Base-by-base conservation (phyloP, 495 filamentous ascomycete species). In the Apodospora peruviana region DNA sequence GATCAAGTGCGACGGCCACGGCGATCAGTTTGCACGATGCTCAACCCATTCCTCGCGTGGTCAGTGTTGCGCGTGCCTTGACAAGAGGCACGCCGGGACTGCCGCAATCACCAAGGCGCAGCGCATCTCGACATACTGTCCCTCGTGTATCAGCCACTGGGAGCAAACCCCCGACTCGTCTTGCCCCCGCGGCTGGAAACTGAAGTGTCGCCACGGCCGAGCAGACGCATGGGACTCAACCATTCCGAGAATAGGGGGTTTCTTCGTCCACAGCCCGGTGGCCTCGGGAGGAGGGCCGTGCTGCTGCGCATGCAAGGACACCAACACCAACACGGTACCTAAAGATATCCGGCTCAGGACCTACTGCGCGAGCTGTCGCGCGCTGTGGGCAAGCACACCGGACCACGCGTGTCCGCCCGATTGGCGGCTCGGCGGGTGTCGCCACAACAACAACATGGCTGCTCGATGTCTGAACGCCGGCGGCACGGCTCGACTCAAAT, bases 251-350 rank as follows among this genome's bases (percentile, higher is more conserved):
- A 32, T 32, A 32, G 14, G 27, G 7, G 7, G 14, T 32, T 7
- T 14, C 27, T 32, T 14, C 7, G 27, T n/a, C n/a, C n/a, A n/a
- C n/a, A n/a, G 32, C 11, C 32, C 32, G 32, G 16, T 35, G 32
- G 32, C 32, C 1, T n/a, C 32, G 11, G 32, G 11, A 35, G 5
- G 5, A n/a, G 16, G 37, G 12, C 2, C 18, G 12, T 40, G 37
- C 37, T 40, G 37, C 37, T 40, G 37, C 18, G 37, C 37, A 2
- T 40, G 37, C 37, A 40, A 40, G 14, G 37, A 40, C 37, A 40
- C 37, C n/a, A 14, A 18, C 37, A 40, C n/a, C n/a, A 18, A 1
- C 3, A 14, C 9, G 14, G 12, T 40, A 10, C 37, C 37, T 2
- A 40, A 40, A 17, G 14, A 10, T 8, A 8, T 9, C 12, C 14